Evolutionary conservation across 2,329 filamentous ascomycete species (phyloP).

Genomic region (Sclerotinia borealis): DNA sequence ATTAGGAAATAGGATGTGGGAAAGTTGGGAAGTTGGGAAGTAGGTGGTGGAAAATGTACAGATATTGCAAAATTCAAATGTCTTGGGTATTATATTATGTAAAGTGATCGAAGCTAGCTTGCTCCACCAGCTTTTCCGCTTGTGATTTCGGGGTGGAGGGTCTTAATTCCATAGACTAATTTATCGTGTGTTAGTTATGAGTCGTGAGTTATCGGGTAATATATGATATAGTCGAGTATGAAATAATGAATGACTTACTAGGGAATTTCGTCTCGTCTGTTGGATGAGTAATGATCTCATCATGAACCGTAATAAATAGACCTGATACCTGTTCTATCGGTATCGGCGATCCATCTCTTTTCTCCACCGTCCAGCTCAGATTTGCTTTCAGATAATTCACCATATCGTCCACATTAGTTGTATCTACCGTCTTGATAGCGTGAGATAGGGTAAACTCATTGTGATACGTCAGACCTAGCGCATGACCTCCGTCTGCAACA

Average conservation of each 20-base stretch:
- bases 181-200: background rate
- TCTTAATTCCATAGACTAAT: constrained; percentile 21
- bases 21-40: too few species aligned
- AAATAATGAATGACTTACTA: too few species aligned
- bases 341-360: constrained; percentile 6
- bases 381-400: constrained; percentile 20
- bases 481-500: constrained; percentile 2
- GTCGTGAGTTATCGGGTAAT: background rate
- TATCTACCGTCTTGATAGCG: constrained; percentile 13
- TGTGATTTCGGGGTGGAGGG: constrained; percentile 19
- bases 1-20: too few species aligned
- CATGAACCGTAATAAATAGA: constrained; percentile 21
- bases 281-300: constrained; percentile 20
- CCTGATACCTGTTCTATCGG: constrained; percentile 11
- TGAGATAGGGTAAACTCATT: constrained; percentile 21
- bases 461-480: constrained; percentile 19
- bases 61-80: background rate
- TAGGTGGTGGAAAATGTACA: too few species aligned
- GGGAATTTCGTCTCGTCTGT: constrained; percentile 20
- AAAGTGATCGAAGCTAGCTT: background rate
- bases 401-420: constrained; percentile 13
- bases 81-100: background rate
- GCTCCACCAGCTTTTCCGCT: constrained; percentile 4
- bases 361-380: constrained; percentile 26
- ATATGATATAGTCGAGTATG: too few species aligned